Conservation (phyloP, 768 basidiomycete species). For the Sutorius australiensis region DNA sequence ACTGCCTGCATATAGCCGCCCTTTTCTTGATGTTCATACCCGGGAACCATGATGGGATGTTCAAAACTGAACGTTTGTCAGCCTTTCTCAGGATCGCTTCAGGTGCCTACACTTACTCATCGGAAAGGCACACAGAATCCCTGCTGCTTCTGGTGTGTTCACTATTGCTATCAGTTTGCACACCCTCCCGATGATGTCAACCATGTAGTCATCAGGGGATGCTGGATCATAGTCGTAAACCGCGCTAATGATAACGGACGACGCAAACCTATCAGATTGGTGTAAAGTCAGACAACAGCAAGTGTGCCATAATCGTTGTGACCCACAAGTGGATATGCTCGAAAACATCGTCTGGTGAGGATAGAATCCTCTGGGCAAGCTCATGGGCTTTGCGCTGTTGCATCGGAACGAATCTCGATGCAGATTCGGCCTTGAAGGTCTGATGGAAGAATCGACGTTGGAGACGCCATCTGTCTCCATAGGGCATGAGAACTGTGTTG, state of each 20-base stretch:
- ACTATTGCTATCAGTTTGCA: background rate
- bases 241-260: conserved; percentile 27
- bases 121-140: conserved; percentile 14
- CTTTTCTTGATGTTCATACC: conserved; percentile 16
- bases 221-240: conserved; percentile 18
- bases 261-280: conserved; percentile 4
- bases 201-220: conserved; percentile 11
- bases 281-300: background rate
- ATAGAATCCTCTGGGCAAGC: conserved; percentile 6
- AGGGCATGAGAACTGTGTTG: conserved; percentile 12
- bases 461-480: conserved; percentile 19
- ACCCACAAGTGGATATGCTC: conserved; percentile 12
- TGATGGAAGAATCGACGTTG: conserved; percentile 20
- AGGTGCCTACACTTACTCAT: conserved; percentile 1
- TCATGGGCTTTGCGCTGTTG: conserved; percentile 10
- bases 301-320: conserved; percentile 8
- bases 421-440: conserved; percentile 8
- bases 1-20: conserved; percentile 2
- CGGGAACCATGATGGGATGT: conserved; percentile 19
- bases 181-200: conserved; percentile 11
- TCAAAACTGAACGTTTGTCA: conserved; percentile 9
- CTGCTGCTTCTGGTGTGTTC: conserved; percentile 9
- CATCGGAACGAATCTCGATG: conserved; percentile 14
- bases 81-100: background rate
- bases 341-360: conserved; percentile 5